phyloP scores from a whole-genome alignment of 164 flowering plant genomes.

The Chloranthus sessilifolius region DNA sequence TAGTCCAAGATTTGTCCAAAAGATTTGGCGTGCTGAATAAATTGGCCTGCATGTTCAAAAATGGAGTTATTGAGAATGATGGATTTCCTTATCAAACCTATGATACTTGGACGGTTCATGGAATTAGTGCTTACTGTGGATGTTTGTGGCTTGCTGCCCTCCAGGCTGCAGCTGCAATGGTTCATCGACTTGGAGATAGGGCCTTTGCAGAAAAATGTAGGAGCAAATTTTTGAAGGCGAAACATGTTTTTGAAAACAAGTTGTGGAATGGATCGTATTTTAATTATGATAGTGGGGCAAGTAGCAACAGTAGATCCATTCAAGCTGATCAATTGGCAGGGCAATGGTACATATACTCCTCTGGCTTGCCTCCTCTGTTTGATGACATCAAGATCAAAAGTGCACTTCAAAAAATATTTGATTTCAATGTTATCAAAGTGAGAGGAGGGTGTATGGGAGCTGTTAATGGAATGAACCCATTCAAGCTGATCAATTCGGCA shows the following conservation, averaged over 20 bases:
- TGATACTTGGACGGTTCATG: constrained; percentile 96
- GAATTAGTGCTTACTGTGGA: constrained; percentile 91
- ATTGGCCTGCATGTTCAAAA: too few relatives aligned
- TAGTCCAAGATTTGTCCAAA: too few relatives aligned
- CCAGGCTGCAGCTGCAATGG: constrained; percentile 96
- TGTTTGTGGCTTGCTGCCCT: constrained; percentile 93
- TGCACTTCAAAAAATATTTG: constrained; percentile 61
- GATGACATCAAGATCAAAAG: constrained; percentile 64
- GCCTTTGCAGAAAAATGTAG: constrained; percentile 60
- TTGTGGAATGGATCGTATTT: constrained; percentile 93
- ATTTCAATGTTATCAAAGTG: constrained; percentile 82
- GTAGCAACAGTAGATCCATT: constrained; percentile 84
- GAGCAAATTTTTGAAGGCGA: constrained; percentile 55
- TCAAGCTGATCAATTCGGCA: too few relatives aligned
- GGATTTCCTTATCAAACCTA: constrained; percentile 96
- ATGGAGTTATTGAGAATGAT: constrained; percentile 82
- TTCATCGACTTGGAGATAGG: constrained; percentile 60
- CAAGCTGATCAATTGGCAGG: constrained; percentile 96
- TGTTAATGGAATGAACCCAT: constrained; percentile 92
- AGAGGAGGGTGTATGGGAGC: constrained; percentile 92
- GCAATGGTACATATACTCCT: constrained; percentile 86
- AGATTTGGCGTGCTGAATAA: too few relatives aligned
- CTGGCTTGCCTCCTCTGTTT: constrained; percentile 78
- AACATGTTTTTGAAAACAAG: constrained; percentile 60
- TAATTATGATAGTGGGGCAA: constrained; percentile 87